Evolutionary conservation across 208 protist genomes (phyloP), one percentile per base, ranked within the genome.

Genomic region (Leishmania aethiopica): DNA sequence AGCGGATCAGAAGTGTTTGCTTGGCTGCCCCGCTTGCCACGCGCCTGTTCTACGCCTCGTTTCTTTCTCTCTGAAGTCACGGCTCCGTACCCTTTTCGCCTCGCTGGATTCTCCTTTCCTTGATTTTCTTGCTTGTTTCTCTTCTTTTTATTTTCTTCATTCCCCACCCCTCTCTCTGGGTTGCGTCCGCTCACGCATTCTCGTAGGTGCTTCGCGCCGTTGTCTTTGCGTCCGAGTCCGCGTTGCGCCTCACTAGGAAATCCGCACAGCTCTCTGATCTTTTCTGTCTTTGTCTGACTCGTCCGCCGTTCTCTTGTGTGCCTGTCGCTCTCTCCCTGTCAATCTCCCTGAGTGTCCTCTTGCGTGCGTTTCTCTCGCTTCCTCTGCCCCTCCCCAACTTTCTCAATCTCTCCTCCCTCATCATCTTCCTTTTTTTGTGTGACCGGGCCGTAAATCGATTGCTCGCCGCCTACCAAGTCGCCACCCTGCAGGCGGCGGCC

Each of bases 111-210:
- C 60, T 67, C 60, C 13, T n/a, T 70, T 75, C 45, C 40, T 59
- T 75, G 42, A 49, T 49, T 11, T 35, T 17, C 37, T 74, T 74
- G 42, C 2, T 35, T 47, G 42, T 35, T 74, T 37, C 17, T 35
- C 32, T 74, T 74, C 51, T 51, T 55, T 73, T 73, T 10, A 69
- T n/a, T 19, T 82, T 75, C 45, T 11, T 49, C 45, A 13, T 49
- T 8, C 45, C 45, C 45, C 45, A 49, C 45, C 45, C 45, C 75
- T 69, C 32, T 53, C 25, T 25, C 66, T 28, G 3, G 70, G 7
- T 42, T 60, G 28, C n/a, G 7, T 25, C 62, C n/a, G 2, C 0
- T 19, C n/a, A 67, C n/a, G 25, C n/a, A n/a, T 25, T 49, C 45
- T 49, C 45, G 45, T 49, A 13, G 8, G 45, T 49, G 45, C 11